These are phyloP conservation scores for Cystobasidium tubakii DNA, from an alignment of 768 basidiomycete genomes.

Conservation along the genomic window DNA sequence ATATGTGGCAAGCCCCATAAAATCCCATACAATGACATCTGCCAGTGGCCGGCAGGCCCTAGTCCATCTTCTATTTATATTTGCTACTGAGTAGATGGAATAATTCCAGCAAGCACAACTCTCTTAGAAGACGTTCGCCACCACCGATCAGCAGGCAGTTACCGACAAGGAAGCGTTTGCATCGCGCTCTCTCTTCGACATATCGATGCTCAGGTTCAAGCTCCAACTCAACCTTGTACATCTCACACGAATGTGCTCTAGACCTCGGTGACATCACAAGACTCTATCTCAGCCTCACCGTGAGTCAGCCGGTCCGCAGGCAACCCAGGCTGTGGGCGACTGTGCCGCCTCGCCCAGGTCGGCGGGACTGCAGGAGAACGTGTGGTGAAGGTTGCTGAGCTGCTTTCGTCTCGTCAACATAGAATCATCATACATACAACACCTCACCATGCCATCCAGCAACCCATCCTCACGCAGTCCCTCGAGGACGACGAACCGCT, in stretches of 20 bases:
- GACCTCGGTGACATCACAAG: background rate
- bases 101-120: no score
- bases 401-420: background rate
- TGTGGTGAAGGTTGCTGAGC: background rate
- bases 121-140: no score
- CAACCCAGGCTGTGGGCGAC: background rate
- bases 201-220: background rate
- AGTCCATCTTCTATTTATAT: no score
- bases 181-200: background rate
- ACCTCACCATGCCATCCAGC: background rate
- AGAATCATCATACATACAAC: background rate
- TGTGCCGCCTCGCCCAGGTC: background rate
- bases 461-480: conserved; percentile 14
- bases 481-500: background rate
- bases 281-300: background rate
- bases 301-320: background rate
- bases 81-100: no score
- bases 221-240: background rate
- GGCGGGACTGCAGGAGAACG: background rate
- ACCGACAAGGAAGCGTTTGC: no score
- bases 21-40: no score
- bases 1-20: no score
- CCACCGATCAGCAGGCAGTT: no score
- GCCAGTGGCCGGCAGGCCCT: no score
- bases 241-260: background rate